A percentile compares a stretch with the other conserved stretches of the same genome.
Conservation (phyloP, 2,329 filamentous ascomycete species). For the Trichoderma oligosporum region DNA sequence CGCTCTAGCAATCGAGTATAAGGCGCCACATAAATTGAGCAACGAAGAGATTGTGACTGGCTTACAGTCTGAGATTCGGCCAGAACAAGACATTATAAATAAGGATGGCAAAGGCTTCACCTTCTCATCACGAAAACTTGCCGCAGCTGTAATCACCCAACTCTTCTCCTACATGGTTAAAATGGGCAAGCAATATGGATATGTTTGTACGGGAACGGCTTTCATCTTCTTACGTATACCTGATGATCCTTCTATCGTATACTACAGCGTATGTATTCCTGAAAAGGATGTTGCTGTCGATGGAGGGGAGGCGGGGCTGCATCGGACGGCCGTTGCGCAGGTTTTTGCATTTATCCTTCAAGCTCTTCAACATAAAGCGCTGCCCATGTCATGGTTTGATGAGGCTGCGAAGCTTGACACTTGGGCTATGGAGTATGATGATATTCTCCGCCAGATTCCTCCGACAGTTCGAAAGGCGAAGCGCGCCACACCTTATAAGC, state of each 20-base stretch:
- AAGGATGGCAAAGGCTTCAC: background rate
- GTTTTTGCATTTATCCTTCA: constrained; percentile 38
- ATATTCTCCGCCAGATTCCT: no score
- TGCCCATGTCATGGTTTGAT: constrained; percentile 31
- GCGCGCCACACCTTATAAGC: no score
- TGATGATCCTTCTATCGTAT: constrained; percentile 25
- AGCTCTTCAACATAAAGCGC: constrained; percentile 28
- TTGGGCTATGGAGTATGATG: no score
- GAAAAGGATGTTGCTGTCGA: background rate
- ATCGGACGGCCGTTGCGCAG: constrained; percentile 37
- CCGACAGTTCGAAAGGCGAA: no score
- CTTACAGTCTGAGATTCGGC: background rate
- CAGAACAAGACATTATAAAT: background rate
- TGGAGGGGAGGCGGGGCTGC: constrained; percentile 29
- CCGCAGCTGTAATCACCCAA: constrained; percentile 36
- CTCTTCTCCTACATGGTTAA: constrained; percentile 39
- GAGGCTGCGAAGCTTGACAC: constrained; percentile 28
- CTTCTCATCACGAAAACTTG: constrained; percentile 23
- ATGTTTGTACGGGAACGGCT: constrained; percentile 33
- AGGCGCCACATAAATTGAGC: constrained; percentile 37
- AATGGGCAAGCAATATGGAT: constrained; percentile 35
- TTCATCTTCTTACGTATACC: constrained; percentile 36
- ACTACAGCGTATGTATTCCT: background rate
- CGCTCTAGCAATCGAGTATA: constrained; percentile 36
- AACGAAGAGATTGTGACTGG: constrained; percentile 27